Base-by-base conservation (phyloP, 192 early-diverging fungal genomes). In the Phlyctochytrium planicorne region DNA sequence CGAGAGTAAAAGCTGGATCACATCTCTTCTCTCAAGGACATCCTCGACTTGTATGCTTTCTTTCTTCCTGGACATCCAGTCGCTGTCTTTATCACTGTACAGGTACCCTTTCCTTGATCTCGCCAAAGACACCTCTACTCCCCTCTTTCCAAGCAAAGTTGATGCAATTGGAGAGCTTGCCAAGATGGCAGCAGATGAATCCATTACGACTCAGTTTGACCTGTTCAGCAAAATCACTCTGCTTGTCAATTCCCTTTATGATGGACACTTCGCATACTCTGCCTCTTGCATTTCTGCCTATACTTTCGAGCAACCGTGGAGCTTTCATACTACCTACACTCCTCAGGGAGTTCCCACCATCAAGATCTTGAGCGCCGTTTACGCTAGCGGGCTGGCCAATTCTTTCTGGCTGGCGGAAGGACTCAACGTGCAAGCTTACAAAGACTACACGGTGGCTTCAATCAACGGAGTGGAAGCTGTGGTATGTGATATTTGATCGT, bases 21-120 rank as follows among this genome's bases (percentile, higher is more conserved):
- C 10, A 55, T 63, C 40, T 50, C 64, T 56, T 60, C 60, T 3
- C 68, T 70, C 29, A 70, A 70, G 33, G 31, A 47, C 30, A 63
- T 60, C 27, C 33, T 64, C 47, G 52, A 70, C 20, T 16, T 53
- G 36, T 70, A 70, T 25, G 12, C 27, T 57, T 29, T 57, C 55
- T 20, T n/a, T 10, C 10, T 10, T n/a, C n/a, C n/a, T 50, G 40
- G 40, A n/a, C n/a, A n/a, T n/a, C n/a, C n/a, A n/a, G n/a, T n/a
- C n/a, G n/a, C n/a, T n/a, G n/a, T n/a, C n/a, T n/a, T n/a, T n/a
- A n/a, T n/a, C n/a, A n/a, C n/a, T n/a, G n/a, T n/a, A n/a, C 40
- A 50, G 40, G 12, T 50, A 50, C 40, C 12, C n/a, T 10, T 50
- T 50, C n/a, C 40, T 50, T n/a, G 40, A 50, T n/a, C 40, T 50